phyloP scores from a whole-genome alignment of 1,284 basidiomycete species.

The Leucoagaricus sp. region DNA sequence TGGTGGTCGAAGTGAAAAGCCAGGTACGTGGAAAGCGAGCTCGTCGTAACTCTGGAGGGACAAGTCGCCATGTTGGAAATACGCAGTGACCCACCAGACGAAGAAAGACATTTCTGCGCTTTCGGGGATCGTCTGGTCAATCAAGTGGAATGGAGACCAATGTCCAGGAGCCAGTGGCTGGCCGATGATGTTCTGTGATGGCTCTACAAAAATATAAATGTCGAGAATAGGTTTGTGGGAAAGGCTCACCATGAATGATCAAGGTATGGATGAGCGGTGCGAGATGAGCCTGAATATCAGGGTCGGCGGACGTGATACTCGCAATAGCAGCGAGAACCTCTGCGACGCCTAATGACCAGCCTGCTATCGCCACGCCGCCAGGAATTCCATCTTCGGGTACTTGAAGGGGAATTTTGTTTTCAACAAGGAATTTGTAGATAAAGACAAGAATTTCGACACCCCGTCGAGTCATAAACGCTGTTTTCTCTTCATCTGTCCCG shows the following conservation, averaged over 20 bases:
- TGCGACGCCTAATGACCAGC: constrained; percentile 31
- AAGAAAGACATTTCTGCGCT: constrained; percentile 15
- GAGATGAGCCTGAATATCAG: constrained; percentile 19
- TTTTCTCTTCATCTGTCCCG: constrained; percentile 20
- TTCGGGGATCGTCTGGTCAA: background rate
- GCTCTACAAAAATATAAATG: background rate
- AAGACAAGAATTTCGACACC: constrained; percentile 30
- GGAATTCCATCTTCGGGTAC: constrained; percentile 21
- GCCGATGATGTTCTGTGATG: constrained; percentile 2
- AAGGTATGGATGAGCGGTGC: constrained; percentile 21
- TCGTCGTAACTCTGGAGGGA: constrained; percentile 23
- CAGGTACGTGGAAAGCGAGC: constrained; percentile 3
- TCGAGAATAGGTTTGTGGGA: background rate
- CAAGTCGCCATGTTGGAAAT: constrained; percentile 37
- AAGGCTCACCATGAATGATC: constrained; percentile 26
- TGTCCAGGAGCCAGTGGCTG: background rate
- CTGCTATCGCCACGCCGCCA: constrained; percentile 31
- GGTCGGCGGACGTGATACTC: constrained; percentile 20
- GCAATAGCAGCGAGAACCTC: constrained; percentile 25
- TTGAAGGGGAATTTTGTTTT: constrained; percentile 22
- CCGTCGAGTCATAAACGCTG: constrained; percentile 20
- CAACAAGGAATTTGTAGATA: constrained; percentile 27
- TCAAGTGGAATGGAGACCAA: background rate
- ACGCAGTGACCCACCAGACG: constrained; percentile 31
- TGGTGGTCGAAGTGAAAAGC: background rate